Conservation (phyloP, 345 rosid species). For the Pistacia integerrima region DNA sequence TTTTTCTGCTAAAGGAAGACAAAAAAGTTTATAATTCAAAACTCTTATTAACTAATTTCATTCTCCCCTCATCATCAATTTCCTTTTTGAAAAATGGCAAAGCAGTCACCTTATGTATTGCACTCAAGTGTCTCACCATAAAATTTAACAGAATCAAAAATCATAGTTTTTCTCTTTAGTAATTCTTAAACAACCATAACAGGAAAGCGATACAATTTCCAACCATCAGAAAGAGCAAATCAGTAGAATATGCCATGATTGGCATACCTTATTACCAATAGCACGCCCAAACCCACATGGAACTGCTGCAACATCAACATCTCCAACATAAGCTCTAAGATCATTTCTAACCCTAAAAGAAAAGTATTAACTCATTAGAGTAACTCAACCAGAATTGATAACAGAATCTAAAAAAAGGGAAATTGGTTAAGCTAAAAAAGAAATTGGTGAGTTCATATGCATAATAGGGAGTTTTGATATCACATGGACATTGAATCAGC, state of each 20-base stretch:
- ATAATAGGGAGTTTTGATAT: background rate
- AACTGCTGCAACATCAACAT: slow-evolving; percentile 84
- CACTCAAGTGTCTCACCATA: background rate
- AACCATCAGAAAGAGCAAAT: background rate
- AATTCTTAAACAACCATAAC: background rate
- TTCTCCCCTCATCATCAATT: background rate
- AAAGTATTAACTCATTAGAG: slow-evolving; percentile 17
- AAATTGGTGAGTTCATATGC: background rate
- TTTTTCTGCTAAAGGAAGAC: background rate
- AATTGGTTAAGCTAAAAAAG: background rate
- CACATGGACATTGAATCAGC: background rate
- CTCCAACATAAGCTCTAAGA: slow-evolving; percentile 68
- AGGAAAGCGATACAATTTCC: background rate
- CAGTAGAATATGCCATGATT: background rate
- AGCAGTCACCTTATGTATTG: background rate
- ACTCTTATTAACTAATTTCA: background rate
- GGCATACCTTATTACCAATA: slow-evolving; percentile 77
- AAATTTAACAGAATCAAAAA: background rate
- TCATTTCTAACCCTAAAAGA: slow-evolving; percentile 65
- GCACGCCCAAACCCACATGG: slow-evolving; percentile 89
- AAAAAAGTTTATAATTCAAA: too few relatives aligned
- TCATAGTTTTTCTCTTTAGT: background rate
- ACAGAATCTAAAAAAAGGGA: background rate
- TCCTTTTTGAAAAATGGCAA: background rate
- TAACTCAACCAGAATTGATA: background rate